Conservation (phyloP, 2,329 filamentous ascomycete species). For the Dactylonectria macrodidyma region DNA sequence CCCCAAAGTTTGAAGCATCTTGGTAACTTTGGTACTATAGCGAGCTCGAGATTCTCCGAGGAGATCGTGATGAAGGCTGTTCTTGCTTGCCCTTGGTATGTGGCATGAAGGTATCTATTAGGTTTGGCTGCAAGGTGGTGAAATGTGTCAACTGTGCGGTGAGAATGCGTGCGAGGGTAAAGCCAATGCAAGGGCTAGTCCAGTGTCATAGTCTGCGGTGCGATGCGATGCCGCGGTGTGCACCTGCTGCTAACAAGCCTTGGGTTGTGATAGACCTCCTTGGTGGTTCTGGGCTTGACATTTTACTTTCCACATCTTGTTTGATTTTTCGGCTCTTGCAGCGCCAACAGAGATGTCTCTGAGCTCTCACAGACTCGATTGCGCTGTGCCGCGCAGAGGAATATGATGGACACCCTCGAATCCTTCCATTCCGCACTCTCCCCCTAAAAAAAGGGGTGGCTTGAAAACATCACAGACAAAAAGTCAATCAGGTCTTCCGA, state of each 20-base stretch:
- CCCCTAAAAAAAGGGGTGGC: neutral
- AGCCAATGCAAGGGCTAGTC: neutral
- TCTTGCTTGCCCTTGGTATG: too few relatives aligned
- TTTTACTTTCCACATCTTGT: neutral
- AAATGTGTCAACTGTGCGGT: too few relatives aligned
- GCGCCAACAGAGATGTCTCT: neutral
- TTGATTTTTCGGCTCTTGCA: constrained; percentile 3
- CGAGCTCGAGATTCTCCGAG: too few relatives aligned
- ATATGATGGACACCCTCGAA: neutral
- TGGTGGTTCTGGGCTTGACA: neutral
- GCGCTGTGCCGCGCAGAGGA: neutral
- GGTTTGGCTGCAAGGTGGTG: too few relatives aligned
- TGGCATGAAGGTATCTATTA: too few relatives aligned
- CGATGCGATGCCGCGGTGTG: neutral
- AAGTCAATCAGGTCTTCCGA: neutral
- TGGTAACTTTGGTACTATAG: too few relatives aligned
- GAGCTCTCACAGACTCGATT: neutral
- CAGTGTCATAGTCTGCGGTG: neutral
- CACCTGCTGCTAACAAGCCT: neutral
- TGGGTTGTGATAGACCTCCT: neutral
- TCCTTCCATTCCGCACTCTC: neutral
- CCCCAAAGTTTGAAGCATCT: too few relatives aligned
- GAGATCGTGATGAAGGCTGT: too few relatives aligned
- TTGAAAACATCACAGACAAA: neutral
- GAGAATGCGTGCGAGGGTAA: too few relatives aligned